Base-by-base conservation (phyloP, 495 filamentous ascomycete genomes). In the Tuber microsphaerosporum region DNA sequence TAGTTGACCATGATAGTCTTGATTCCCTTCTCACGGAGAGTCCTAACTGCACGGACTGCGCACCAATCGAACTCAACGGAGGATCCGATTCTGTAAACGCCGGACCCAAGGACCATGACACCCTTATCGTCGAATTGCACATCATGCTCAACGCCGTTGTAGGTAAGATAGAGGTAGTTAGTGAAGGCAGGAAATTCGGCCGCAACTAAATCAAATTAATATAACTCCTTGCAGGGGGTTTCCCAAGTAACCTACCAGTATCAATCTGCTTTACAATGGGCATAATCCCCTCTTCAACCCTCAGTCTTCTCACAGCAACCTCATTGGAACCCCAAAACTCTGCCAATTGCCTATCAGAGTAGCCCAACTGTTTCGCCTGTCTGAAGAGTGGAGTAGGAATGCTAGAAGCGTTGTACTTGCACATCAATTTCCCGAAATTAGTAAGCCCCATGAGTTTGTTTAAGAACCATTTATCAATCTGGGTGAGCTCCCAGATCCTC, bases 41-140 rank as follows among this genome's bases (percentile, higher is more conserved):
- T 99, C 74, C 95, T 91, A 75, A 99, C 94, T 8, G 94, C 93
- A 72, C 94, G 88, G 46, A 99, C 95, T n/a, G 95, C 97, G 83
- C 95, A 99, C 95, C 95, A 99, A 84, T 99, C 95, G 83, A 99
- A 99, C 83, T 99, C 95, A 72, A 99, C 95, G 0, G 94, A 97
- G 1, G 94, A 97, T 70, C 95, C 95, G 80, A 99, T 99, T 78
- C 95, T 89, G 86, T 99, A 99, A 34, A 99, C 95, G 83, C 95
- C 95, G 22, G 95, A 98, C 20, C 95, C 95, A 34, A 99, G 86
- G 10, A 99, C 95, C 94, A 98, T 99, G 41, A 90, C 89, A 82
- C 95, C 95, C 75, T 92, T 89, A 81, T 99, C 95, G 43, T 92
- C 86, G 77, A 98, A 97, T 17, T 81, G 83, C 73, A 98, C 86